Conservation (phyloP, 179 eudicot species). For the Actinidia chinensis region DNA sequence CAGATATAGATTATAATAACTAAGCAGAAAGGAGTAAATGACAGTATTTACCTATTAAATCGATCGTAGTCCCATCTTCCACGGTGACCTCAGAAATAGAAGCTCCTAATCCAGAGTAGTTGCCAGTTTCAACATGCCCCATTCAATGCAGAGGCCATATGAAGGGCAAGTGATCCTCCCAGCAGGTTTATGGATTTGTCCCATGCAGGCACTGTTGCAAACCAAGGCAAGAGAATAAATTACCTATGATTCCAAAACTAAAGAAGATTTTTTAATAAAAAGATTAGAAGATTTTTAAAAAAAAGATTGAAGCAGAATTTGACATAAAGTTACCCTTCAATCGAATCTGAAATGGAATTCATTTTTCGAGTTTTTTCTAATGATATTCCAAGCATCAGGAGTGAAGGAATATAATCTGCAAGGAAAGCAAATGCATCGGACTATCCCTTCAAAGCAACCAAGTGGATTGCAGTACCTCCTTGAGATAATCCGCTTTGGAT, state of each 20-base stretch:
- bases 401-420: slow-evolving; percentile 79
- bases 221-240: slow-evolving; percentile 13
- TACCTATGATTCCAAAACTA: no score
- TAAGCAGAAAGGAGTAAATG: not conserved
- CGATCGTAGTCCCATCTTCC: slow-evolving; percentile 91
- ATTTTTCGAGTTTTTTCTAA: slow-evolving; percentile 44
- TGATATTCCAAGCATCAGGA: slow-evolving; percentile 49
- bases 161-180: slow-evolving; percentile 98
- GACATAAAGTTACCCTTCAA: slow-evolving; percentile 46
- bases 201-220: slow-evolving; percentile 54
- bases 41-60: slow-evolving; percentile 60
- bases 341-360: slow-evolving; percentile 49
- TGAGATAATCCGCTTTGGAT: slow-evolving; percentile 87
- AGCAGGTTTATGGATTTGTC: slow-evolving; percentile 73
- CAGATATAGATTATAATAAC: not conserved
- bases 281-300: no score
- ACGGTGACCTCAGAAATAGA: slow-evolving; percentile 67
- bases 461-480: slow-evolving; percentile 96
- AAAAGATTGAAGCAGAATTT: not conserved
- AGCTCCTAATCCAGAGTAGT: slow-evolving; percentile 83
- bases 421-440: slow-evolving; percentile 83
- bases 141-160: slow-evolving; percentile 96
- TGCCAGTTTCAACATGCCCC: slow-evolving; percentile 75
- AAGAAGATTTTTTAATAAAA: no score
- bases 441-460: slow-evolving; percentile 91